Evolutionary conservation across 345 rosid species (phyloP), one percentile per base, ranked within the genome.

Genomic region (Ceriops tagal): DNA sequence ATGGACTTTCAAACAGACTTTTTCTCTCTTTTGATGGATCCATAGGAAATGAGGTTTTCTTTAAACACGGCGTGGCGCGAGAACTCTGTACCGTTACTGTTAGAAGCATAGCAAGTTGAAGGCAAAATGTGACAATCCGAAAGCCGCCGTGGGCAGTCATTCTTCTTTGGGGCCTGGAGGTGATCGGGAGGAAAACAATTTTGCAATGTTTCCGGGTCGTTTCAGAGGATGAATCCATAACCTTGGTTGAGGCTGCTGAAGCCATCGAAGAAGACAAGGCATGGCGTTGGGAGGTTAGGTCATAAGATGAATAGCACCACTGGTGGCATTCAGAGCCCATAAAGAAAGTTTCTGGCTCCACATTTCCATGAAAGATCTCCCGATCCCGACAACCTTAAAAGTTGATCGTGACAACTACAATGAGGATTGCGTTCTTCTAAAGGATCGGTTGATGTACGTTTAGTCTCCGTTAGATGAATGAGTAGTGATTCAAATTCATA

Each of bases 161-260:
- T 62, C 66, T 51, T 76, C 46, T 47, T 74, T 46, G 11, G 77
- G 52, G 31, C 57, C 72, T 35, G 78, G 61, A 71, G 73, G 62
- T 58, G 69, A 62, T 0, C 30, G 67, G 65, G 58, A 24, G 26
- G 62, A 32, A 67, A 73, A n/a, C 35, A 68, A 61, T 75, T 19
- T 19, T 37, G 67, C 30, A 26, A 58, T 60, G 26, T 81, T 81
- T 78, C 78, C 39, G 19, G 92, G 88, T 74, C 86, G 24, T 87
- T 64, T 75, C 76, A 0, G 84, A 85, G 77, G 95, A 87, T 61
- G 75, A 73, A 52, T 64, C 72, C 55, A 88, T 83, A 69, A 75
- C 84, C 34, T 80, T 80, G 64, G 68, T 80, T 83, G 70, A 88
- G 84, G 39, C 88, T 95, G 98, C 88, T 95, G 98, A 84, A 78